These are phyloP conservation scores for Cryphonectria parasitica DNA, from an alignment of 2,329 filamentous ascomycete genomes.

Conservation along the genomic window DNA sequence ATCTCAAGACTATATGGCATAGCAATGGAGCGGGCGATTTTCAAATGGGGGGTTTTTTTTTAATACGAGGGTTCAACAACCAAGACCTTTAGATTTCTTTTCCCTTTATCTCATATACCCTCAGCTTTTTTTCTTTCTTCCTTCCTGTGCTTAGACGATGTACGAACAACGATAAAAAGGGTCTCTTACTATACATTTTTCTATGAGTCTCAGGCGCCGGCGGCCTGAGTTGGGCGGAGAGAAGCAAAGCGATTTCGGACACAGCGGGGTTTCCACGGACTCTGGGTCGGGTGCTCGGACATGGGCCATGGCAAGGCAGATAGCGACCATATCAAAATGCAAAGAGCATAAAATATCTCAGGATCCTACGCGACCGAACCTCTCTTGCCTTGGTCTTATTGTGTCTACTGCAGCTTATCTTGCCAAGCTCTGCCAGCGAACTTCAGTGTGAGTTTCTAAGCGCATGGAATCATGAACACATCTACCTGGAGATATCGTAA, in stretches of 20 bases:
- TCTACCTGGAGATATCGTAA: neutral
- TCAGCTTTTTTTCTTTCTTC: too few species aligned
- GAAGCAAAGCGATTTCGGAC: neutral
- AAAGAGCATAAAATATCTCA: neutral
- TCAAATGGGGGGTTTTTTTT: neutral
- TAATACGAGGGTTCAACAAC: neutral
- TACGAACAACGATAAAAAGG: neutral
- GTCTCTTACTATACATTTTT: neutral
- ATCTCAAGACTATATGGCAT: neutral
- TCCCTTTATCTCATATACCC: neutral
- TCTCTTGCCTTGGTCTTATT: too few species aligned
- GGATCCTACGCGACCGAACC: neutral
- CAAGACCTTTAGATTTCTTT: neutral
- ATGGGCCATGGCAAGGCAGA: neutral
- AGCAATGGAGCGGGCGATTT: slow-evolving; percentile 1
- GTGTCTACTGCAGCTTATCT: too few species aligned
- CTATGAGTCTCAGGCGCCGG: neutral
- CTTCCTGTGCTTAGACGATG: neutral
- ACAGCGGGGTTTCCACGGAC: neutral
- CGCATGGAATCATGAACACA: neutral
- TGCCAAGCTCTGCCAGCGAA: too few species aligned
- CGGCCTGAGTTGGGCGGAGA: neutral
- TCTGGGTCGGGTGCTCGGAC: neutral
- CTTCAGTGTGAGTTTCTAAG: too few species aligned
- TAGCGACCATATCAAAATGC: neutral